Evolutionary conservation across 2,329 filamentous ascomycete genomes (phyloP).

Genomic region (Ascochyta koolunga): DNA sequence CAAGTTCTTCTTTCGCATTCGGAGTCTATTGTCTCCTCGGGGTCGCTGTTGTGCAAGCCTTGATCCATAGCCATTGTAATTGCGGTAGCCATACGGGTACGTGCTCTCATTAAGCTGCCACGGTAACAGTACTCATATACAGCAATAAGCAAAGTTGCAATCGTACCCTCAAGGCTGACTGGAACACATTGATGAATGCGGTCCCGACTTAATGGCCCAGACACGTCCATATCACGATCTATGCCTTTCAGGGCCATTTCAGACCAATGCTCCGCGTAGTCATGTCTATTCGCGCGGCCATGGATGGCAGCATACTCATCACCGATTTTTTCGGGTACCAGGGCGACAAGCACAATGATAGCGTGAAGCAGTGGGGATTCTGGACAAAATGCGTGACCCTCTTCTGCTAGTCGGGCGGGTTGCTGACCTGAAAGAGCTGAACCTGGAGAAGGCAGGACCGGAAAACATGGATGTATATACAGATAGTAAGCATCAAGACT

Average conservation of each 20-base stretch:
- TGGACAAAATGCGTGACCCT: background rate
- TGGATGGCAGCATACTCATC: background rate
- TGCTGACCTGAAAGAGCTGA: background rate
- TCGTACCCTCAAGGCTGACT: conserved; percentile 2
- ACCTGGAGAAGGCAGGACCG: conserved; percentile 3
- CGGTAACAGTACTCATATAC: conserved; percentile 12
- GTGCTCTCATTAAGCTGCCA: conserved; percentile 6
- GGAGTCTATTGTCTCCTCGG: background rate
- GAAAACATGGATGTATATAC: conserved; percentile 10
- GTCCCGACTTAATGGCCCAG: background rate
- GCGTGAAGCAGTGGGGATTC: conserved; percentile 8
- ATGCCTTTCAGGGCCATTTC: background rate
- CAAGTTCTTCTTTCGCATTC: conserved; percentile 4
- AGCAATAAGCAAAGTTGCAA: conserved; percentile 4
- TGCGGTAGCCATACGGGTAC: conserved; percentile 10
- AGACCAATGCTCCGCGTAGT: background rate
- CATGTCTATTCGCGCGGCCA: background rate
- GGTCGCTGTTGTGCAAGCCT: background rate
- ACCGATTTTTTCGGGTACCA: background rate
- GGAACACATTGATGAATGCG: conserved; percentile 4
- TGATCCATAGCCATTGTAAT: conserved; percentile 10
- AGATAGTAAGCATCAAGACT: conserved; percentile 10
- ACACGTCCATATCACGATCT: conserved; percentile 7
- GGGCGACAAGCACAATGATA: background rate
- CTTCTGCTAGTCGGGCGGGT: background rate